phyloP scores from a whole-genome alignment of 352 stramenopile species.

The Globisporangium cederbergense region DNA sequence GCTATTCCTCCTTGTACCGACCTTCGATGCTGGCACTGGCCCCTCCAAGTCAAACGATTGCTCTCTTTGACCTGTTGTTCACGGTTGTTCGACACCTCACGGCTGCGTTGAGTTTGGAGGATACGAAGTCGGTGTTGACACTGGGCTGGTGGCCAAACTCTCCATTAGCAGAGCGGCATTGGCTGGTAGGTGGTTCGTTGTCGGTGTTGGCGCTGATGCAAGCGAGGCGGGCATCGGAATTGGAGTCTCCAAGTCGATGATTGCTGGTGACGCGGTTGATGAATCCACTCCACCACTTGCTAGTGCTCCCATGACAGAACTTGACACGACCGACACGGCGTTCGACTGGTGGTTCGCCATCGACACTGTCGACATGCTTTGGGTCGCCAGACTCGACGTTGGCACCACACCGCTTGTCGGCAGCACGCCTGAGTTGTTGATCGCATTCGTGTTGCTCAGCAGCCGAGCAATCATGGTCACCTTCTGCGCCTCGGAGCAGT shows the following conservation, averaged over 20 bases:
- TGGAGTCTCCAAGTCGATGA: slow-evolving; percentile 44
- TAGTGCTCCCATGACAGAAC: slow-evolving; percentile 19
- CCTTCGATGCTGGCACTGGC: not conserved
- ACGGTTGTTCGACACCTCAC: not conserved
- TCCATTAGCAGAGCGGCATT: slow-evolving; percentile 21
- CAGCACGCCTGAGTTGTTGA: slow-evolving; percentile 42
- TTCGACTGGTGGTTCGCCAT: slow-evolving; percentile 12
- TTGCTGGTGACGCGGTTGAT: slow-evolving; percentile 26
- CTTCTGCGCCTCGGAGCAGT: slow-evolving; percentile 87
- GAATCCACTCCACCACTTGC: slow-evolving; percentile 24
- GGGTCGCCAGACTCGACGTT: slow-evolving; percentile 1
- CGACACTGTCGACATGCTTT: not conserved
- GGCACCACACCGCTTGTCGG: not conserved
- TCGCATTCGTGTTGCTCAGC: slow-evolving; percentile 83
- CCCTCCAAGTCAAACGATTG: not conserved
- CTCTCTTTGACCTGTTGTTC: not conserved
- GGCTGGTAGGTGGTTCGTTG: slow-evolving; percentile 1
- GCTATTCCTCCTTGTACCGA: not conserved
- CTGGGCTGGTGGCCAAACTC: slow-evolving; percentile 20
- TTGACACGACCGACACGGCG: slow-evolving; percentile 8
- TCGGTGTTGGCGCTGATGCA: slow-evolving; percentile 13
- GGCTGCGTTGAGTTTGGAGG: slow-evolving; percentile 10
- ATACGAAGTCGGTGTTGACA: slow-evolving; percentile 15
- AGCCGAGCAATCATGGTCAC: slow-evolving; percentile 85
- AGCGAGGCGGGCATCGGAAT: slow-evolving; percentile 48